Conservation (phyloP, 163 green algal species). For the Coccomyxa subellipsoidea region DNA sequence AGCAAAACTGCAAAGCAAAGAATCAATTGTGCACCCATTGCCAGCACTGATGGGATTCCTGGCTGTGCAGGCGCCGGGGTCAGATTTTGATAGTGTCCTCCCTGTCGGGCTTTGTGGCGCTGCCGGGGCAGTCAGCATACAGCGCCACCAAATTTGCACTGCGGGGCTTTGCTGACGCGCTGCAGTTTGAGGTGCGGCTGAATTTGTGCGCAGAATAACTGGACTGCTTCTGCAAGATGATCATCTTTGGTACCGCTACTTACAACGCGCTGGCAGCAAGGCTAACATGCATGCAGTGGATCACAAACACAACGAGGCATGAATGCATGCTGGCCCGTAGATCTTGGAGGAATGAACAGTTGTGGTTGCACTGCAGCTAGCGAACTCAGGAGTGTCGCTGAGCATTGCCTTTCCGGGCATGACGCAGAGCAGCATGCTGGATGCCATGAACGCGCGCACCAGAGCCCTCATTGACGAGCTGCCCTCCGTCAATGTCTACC, state of each 20-base stretch:
- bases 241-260: too few species aligned
- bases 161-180: slow-evolving; percentile 56
- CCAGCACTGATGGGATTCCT: too few species aligned
- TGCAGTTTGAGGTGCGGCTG: slow-evolving; percentile 54
- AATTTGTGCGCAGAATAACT: background rate
- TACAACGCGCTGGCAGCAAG: too few species aligned
- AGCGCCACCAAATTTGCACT: slow-evolving; percentile 61
- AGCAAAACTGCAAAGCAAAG: too few species aligned
- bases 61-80: slow-evolving; percentile 47
- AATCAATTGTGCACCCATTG: too few species aligned
- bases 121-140: slow-evolving; percentile 55
- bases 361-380: slow-evolving; percentile 30
- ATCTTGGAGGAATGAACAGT: too few species aligned
- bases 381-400: slow-evolving; percentile 49
- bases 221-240: too few species aligned
- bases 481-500: background rate
- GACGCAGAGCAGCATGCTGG: slow-evolving; percentile 46
- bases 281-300: too few species aligned
- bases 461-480: background rate
- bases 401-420: slow-evolving; percentile 61
- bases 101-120: slow-evolving; percentile 27
- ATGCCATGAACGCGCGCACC: background rate
- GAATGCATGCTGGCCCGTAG: too few species aligned
- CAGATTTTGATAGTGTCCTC: background rate
- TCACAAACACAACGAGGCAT: too few species aligned